These are phyloP conservation scores for Diaporthe sp. DNA, from an alignment of 2,329 filamentous ascomycete species.

Conservation along the genomic window DNA sequence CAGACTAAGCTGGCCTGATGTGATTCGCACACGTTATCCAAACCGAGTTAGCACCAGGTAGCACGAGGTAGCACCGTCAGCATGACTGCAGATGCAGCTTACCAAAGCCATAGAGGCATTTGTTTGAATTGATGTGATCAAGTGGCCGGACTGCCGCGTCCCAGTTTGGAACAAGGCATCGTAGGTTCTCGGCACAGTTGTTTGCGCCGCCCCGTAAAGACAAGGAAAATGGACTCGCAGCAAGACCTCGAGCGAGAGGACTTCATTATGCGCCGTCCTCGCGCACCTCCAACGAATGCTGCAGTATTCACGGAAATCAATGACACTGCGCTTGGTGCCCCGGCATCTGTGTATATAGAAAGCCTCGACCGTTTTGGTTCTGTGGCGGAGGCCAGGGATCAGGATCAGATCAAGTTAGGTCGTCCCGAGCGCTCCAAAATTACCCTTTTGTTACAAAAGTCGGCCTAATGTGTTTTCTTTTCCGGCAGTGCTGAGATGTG, in stretches of 20 bases:
- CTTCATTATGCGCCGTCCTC: constrained; percentile 13
- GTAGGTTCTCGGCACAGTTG: background rate
- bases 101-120: background rate
- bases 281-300: constrained; percentile 23
- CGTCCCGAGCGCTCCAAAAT: too few species aligned
- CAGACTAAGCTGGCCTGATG: background rate
- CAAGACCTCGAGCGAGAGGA: background rate
- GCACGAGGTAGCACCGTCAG: background rate
- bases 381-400: constrained; percentile 3
- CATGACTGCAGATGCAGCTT: constrained; percentile 4
- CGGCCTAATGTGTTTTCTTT: background rate
- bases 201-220: background rate
- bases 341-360: constrained; percentile 15
- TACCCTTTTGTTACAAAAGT: background rate
- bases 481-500: background rate
- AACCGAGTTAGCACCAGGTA: background rate
- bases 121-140: background rate
- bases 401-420: constrained; percentile 16
- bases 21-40: background rate
- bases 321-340: background rate
- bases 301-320: constrained; percentile 25
- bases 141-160: background rate
- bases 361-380: constrained; percentile 28
- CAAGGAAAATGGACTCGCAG: background rate
- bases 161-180: background rate